These are phyloP conservation scores for Leishmania mexicana DNA, from an alignment of 208 protist species.

Conservation along the genomic window DNA sequence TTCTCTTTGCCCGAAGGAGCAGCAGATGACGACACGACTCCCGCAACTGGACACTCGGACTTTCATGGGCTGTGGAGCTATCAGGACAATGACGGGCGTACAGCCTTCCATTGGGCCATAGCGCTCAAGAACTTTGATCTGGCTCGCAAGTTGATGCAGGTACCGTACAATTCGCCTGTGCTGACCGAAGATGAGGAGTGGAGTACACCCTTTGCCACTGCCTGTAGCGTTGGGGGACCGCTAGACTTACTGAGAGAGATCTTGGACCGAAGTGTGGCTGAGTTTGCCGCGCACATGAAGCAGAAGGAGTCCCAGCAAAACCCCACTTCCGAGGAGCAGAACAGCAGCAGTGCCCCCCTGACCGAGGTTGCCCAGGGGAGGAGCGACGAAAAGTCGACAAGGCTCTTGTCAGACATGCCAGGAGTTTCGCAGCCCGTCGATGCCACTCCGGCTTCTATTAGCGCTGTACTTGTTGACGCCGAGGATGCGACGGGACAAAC, in stretches of 20 bases:
- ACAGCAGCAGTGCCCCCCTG: not conserved
- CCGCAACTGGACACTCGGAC: constrained; percentile 13
- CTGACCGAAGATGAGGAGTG: constrained; percentile 75
- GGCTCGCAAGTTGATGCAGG: constrained; percentile 54
- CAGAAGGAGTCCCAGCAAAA: constrained; percentile 11
- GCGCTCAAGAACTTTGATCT: constrained; percentile 79
- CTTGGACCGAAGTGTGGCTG: constrained; percentile 44
- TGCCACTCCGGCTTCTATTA: not conserved
- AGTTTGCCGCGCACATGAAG: constrained; percentile 24
- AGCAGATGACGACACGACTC: constrained; percentile 11
- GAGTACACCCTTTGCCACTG: constrained; percentile 76
- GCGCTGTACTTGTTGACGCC: constrained; percentile 41
- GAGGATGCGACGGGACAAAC: constrained; percentile 74
- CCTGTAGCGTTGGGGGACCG: constrained; percentile 76
- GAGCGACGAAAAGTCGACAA: not conserved
- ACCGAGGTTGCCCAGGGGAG: not conserved
- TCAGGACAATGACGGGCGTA: constrained; percentile 87
- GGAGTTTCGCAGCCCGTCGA: constrained; percentile 6
- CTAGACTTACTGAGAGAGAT: constrained; percentile 61
- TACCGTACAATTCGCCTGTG: constrained; percentile 63
- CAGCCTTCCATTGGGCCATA: constrained; percentile 89
- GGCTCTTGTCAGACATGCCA: not conserved
- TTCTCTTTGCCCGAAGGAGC: not conserved
- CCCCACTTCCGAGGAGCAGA: not conserved
- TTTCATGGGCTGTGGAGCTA: constrained; percentile 65